Percentiles rank a stretch among this genome's conserved stretches.
Conservation (phyloP, 176 grass and related monocot genomes). For the Calamus simplicifolius region DNA sequence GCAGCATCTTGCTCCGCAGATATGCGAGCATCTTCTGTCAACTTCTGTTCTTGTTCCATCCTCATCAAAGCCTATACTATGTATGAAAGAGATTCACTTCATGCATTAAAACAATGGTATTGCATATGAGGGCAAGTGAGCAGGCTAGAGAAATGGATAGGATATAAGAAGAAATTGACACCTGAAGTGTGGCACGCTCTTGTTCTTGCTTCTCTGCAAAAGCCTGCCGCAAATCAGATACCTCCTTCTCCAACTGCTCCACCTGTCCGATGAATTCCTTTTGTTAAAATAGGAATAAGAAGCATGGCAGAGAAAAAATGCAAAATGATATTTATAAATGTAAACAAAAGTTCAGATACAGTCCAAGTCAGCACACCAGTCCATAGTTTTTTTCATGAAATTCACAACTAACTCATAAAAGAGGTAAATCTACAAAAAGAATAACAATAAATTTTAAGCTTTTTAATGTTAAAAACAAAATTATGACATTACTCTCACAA, state of each 20-base stretch:
- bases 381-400: no score
- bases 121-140: background rate
- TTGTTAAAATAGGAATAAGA: background rate
- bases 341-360: no score
- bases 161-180: slow-evolving; percentile 30
- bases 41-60: slow-evolving; percentile 93
- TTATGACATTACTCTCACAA: no score
- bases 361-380: no score
- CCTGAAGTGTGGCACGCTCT: slow-evolving; percentile 88
- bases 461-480: no score
- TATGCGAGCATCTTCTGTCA: slow-evolving; percentile 88
- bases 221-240: slow-evolving; percentile 48
- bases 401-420: no score
- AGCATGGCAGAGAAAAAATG: background rate
- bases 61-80: slow-evolving; percentile 65
- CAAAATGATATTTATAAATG: background rate
- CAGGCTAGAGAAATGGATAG: slow-evolving; percentile 9
- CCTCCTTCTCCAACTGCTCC: slow-evolving; percentile 73
- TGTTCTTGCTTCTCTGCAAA: slow-evolving; percentile 79
- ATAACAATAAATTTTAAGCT: no score
- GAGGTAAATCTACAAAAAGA: no score
- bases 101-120: background rate
- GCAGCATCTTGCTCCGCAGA: slow-evolving; percentile 69
- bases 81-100: background rate
- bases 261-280: slow-evolving; percentile 27